Evolutionary conservation across 2,329 filamentous ascomycete species (phyloP).

Genomic region (Boeremia lycopersici): DNA sequence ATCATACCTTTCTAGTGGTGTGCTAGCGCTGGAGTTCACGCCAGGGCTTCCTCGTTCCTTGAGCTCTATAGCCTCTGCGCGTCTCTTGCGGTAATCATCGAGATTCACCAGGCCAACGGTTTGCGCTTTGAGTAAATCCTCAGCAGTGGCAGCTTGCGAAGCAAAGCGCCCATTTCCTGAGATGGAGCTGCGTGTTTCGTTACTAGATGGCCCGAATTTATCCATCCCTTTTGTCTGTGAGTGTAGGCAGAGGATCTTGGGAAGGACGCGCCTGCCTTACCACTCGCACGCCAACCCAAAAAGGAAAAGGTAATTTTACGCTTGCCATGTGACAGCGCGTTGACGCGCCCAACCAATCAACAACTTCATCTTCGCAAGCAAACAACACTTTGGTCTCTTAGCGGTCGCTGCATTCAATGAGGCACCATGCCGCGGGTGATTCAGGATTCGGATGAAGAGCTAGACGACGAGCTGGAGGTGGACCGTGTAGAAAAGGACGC

Average conservation of each 20-base stretch:
- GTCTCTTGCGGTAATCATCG: conserved; percentile 93
- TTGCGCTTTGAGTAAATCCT: conserved; percentile 81
- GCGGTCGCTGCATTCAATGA: conserved; percentile 1
- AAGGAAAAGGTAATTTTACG: conserved; percentile 4
- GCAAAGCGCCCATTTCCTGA: conserved; percentile 68
- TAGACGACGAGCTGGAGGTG: conserved; percentile 38
- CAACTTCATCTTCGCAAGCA: not conserved
- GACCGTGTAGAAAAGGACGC: conserved; percentile 25
- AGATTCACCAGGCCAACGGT: conserved; percentile 91
- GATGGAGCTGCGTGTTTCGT: conserved; percentile 25
- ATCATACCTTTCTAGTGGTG: conserved; percentile 66
- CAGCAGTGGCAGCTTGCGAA: conserved; percentile 74
- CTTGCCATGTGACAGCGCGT: conserved; percentile 34
- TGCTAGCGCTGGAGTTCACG: conserved; percentile 58
- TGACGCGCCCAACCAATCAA: conserved; percentile 18
- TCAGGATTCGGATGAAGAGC: conserved; percentile 47
- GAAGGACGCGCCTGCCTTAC: not conserved
- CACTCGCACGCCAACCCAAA: conserved; percentile 9
- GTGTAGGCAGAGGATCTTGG: not conserved
- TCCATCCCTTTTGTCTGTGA: conserved; percentile 30
- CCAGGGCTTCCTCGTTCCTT: conserved; percentile 83
- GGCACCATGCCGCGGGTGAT: conserved; percentile 35
- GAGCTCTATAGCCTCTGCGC: conserved; percentile 90
- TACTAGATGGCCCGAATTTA: conserved; percentile 22
- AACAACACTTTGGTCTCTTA: not conserved